Base-by-base conservation (phyloP, 2,329 filamentous ascomycete genomes). In the Fusarium sp. region DNA sequence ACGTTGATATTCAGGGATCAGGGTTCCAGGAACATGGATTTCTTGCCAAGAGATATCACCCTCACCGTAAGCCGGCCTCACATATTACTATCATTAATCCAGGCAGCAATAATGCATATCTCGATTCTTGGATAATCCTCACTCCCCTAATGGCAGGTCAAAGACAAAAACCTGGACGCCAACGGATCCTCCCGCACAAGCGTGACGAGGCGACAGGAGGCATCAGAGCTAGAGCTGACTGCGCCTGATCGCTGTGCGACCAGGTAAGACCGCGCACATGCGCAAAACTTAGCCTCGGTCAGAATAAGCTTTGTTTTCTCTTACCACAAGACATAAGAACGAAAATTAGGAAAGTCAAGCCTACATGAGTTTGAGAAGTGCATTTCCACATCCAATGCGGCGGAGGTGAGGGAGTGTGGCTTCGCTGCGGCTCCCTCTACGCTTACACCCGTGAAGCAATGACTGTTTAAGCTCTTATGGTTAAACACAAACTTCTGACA, bases 1-100 rank as follows among this genome's bases (percentile, higher is more conserved):
- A 15, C 9, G 34, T 38, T 28, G 38, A 26, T 17, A 9, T 14
- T 39, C 33, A 45, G 20, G 46, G 64, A 45, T 54, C 43, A 54
- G 34, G 58, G 57, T 46, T 42, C 18, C 26, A 10, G 7, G n/a
- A 18, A 11, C 28, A 31, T 31, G 10, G 15, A 24, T n/a, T 26
- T 44, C 28, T 43, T 24, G 20, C 44, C 14, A 18, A 56, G n/a
- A 18, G 15, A 6, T n/a, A 7, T 9, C 9, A n/a, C 6, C 4
- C 8, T 38, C 22, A 8, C 20, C 26, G 14, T 17, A 7, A 31
- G 36, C 38, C 28, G 28, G 13, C 10, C 28, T 10, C 10, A 11
- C 28, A 31, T 31, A 24, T 31, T 31, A 49, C 15, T 15, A 14
- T 8, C 6, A 17, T 28, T n/a, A 5, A 15, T 15, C 15, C 6